Evolutionary conservation across 495 filamentous ascomycete species (phyloP).

Genomic region (Annulohypoxylon maeteangense): DNA sequence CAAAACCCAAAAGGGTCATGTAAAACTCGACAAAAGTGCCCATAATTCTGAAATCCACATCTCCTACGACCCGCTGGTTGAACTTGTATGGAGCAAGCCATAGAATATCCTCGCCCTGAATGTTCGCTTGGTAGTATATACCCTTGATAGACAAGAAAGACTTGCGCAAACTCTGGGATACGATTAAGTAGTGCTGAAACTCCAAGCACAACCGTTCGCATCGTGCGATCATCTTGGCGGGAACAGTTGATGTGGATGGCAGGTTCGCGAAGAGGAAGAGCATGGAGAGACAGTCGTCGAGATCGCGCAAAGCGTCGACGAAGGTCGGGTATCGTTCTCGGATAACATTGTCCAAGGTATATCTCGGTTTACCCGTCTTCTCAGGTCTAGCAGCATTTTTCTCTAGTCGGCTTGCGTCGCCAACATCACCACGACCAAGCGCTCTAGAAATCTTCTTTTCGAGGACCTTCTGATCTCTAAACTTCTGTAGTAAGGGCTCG

Average conservation of each 20-base stretch:
- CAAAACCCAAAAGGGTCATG: conserved; percentile 92
- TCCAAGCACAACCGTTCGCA: conserved; percentile 92
- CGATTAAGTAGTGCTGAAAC: conserved; percentile 97
- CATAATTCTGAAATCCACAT: conserved; percentile 99
- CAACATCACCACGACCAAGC: conserved; percentile 88
- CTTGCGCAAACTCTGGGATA: conserved; percentile 87
- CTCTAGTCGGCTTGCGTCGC: conserved; percentile 77
- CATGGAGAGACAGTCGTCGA: conserved; percentile 96
- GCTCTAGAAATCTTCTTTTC: conserved; percentile 96
- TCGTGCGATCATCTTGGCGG: conserved; percentile 89
- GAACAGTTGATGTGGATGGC: conserved; percentile 86
- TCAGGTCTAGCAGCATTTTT: conserved; percentile 75
- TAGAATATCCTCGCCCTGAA: conserved; percentile 96
- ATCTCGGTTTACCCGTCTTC: conserved; percentile 82
- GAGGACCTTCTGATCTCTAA: conserved; percentile 94
- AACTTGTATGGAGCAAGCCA: conserved; percentile 98
- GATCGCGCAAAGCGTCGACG: conserved; percentile 89
- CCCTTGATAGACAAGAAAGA: conserved; percentile 98
- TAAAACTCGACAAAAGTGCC: conserved; percentile 99
- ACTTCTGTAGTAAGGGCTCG: conserved; percentile 93
- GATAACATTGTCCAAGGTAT: conserved; percentile 94
- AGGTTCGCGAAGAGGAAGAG: conserved; percentile 97
- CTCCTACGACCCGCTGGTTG: conserved; percentile 89
- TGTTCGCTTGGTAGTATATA: conserved; percentile 98
- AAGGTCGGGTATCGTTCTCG: conserved; percentile 99